Conservation (phyloP, 2,329 filamentous ascomycete species). For the Trichoderma simmonsii region DNA sequence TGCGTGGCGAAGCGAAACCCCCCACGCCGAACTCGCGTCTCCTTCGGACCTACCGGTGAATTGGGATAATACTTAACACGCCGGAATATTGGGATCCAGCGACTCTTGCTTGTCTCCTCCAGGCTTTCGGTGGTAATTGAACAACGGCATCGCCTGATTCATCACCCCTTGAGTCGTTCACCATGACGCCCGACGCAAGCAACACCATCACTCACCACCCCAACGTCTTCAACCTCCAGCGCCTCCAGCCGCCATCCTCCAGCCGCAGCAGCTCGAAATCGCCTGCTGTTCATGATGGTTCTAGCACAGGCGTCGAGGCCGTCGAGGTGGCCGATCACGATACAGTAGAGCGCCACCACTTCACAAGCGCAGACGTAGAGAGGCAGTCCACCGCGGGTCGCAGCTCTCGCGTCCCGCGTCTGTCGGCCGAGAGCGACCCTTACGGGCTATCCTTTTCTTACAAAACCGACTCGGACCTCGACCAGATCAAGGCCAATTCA, state of each 20-base stretch:
- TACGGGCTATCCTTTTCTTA: conserved; percentile 73
- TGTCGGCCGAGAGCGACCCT: conserved; percentile 69
- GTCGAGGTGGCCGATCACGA: conserved; percentile 35
- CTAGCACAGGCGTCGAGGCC: conserved; percentile 47
- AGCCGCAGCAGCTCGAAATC: conserved; percentile 30
- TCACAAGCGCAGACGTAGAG: conserved; percentile 46
- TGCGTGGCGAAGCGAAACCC: not conserved
- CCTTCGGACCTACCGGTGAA: not conserved
- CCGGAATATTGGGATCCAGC: not conserved
- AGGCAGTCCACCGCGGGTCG: conserved; percentile 39
- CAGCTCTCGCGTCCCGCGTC: conserved; percentile 51
- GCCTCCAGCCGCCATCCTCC: conserved; percentile 28
- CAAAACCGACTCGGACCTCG: conserved; percentile 75
- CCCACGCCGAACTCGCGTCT: not conserved
- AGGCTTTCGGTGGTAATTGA: not conserved
- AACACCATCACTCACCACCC: conserved; percentile 44
- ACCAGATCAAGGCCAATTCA: conserved; percentile 74
- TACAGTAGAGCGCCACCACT: conserved; percentile 42
- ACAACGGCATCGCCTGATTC: not conserved
- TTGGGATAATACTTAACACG: not conserved
- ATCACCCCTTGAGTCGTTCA: not conserved
- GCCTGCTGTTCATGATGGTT: conserved; percentile 32
- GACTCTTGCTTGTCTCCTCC: not conserved
- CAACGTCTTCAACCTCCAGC: conserved; percentile 42
- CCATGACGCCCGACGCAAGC: conserved; percentile 42